Base-by-base conservation (phyloP, 371 early-diverging fungal genomes). In the Rhizomucor miehei region DNA sequence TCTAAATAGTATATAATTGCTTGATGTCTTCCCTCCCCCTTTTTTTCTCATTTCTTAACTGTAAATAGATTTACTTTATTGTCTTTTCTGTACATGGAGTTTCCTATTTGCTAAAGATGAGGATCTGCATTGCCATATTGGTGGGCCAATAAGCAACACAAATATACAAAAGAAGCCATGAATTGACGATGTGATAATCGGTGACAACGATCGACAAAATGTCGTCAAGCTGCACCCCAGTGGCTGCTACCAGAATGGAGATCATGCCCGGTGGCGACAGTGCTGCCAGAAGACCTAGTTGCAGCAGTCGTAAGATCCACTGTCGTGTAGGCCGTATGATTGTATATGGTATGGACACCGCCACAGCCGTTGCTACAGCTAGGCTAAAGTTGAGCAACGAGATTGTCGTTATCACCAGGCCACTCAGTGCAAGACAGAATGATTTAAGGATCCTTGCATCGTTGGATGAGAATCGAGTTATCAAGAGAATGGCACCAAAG, bases 381-480 rank as follows among this genome's bases (percentile, higher is more conserved):
- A 95, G 63, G 56, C 89, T 88, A 52, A 92, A 92, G 69, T 96
- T 96, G 51, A 91, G 76, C 13, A 88, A 83, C 1, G 93, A 85
- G 1, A 92, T 71, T 0, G 88, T 85, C 6, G 90, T 80, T n/a
- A 94, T 77, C 13, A 77, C 65, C 37, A 88, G 65, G 3, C 89
- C 92, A 25, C 89, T 79, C 44, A 85, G 70, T 14, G 85, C 78
- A 35, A 87, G 75, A 19, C 81, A 77, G 17, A 90, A 67, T 2
- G 85, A 85, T 63, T 90, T 92, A 36, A 95, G 81, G 17, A 81
- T 65, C 50, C 80, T 69, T 60, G 76, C 57, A 63, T 56, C 67
- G 52, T 16, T 55, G 9, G 23, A 24, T 6, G 29, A 14, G 16
- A 1, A 19, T 36, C 6, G n/a, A 20, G 36, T n/a, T 34, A 66